Percentiles rank a stretch among this genome's conserved stretches.
Evolutionary conservation across 768 basidiomycete genomes (phyloP).

Genomic region (Phylloporus sp.): DNA sequence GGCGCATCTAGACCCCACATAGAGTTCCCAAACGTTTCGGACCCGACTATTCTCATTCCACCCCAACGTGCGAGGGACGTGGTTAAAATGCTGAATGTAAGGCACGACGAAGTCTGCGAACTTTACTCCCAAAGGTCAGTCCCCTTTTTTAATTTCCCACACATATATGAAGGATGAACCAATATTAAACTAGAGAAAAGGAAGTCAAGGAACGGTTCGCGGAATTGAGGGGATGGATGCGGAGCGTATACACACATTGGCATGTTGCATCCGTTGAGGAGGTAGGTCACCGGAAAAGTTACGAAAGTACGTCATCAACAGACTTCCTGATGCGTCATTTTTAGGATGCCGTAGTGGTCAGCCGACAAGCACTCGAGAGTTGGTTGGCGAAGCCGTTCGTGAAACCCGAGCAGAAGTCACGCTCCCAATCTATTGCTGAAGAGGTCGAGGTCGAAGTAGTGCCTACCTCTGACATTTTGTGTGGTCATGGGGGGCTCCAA

Average conservation of each 20-base stretch:
- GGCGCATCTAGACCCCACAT: conserved; percentile 14
- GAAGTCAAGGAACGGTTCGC: conserved; percentile 43
- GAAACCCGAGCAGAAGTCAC: conserved; percentile 18
- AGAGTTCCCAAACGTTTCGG: conserved; percentile 7
- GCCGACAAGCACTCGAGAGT: conserved; percentile 52
- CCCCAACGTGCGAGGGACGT: conserved; percentile 53
- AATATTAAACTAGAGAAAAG: conserved; percentile 38
- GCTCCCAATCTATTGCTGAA: conserved; percentile 13
- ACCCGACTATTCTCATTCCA: conserved; percentile 36
- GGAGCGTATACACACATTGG: conserved; percentile 64
- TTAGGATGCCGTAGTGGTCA: conserved; percentile 57
- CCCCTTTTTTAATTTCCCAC: conserved; percentile 15
- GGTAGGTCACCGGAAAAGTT: conserved; percentile 38
- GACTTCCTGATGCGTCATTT: conserved; percentile 14
- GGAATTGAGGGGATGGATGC: conserved; percentile 49
- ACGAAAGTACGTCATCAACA: conserved; percentile 6
- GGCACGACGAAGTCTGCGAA: conserved; percentile 52
- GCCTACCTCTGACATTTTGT: conserved; percentile 49
- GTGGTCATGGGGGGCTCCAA: conserved; percentile 59
- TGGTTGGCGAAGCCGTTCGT: conserved; percentile 49
- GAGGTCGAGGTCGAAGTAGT: conserved; percentile 20
- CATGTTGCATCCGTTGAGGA: conserved; percentile 42
- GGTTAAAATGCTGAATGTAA: conserved; percentile 52
- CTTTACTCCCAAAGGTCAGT: conserved; percentile 46
- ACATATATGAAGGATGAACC: conserved; percentile 13